Evolutionary conservation across 345 rosid genomes (phyloP), one percentile per base, ranked within the genome.

Genomic region (Euphorbia lathyris): DNA sequence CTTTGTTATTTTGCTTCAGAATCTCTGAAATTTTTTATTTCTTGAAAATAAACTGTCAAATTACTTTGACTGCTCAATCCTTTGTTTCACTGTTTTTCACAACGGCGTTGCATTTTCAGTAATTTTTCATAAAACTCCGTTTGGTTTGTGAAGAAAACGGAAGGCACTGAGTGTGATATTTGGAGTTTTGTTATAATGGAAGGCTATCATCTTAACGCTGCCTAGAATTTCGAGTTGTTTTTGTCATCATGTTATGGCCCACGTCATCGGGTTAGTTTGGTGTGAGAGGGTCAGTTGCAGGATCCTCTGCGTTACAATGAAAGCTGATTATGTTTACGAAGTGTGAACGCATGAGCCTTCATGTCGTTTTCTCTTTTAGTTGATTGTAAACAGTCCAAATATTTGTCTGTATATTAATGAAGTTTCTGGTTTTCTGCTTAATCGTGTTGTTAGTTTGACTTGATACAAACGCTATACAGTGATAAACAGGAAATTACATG

Each of bases 81-180:
- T n/a, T n/a, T 20, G 10, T 63, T 40, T 27, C 25, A 30, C 16
- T 40, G 42, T 9, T 38, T n/a, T 65, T 5, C 4, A 43, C 8
- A 23, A 0, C 11, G 19, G 6, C 30, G 11, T 40, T 2, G 27
- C 51, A 25, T 3, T 63, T 20, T 57, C 10, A 47, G 42, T 3
- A 26, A 25, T 14, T 5, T 68, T 60, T 59, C 9, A 20, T 23
- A 14, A 4, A 32, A 9, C 45, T 58, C 36, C 38, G 66, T 75
- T 69, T 70, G 66, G 69, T 69, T 50, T 51, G 38, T 63, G 65
- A 63, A 69, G 73, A 23, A 52, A 74, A 38, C 56, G 61, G 36
- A 9, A n/a, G 43, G 42, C 56, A n/a, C 53, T 25, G n/a, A 47
- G 17, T 40, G 43, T 40, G 43, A 40, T 4, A 2, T 40, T 40